Conservation (phyloP, 2,329 filamentous ascomycete species). For the Aspergillus ochraceus region DNA sequence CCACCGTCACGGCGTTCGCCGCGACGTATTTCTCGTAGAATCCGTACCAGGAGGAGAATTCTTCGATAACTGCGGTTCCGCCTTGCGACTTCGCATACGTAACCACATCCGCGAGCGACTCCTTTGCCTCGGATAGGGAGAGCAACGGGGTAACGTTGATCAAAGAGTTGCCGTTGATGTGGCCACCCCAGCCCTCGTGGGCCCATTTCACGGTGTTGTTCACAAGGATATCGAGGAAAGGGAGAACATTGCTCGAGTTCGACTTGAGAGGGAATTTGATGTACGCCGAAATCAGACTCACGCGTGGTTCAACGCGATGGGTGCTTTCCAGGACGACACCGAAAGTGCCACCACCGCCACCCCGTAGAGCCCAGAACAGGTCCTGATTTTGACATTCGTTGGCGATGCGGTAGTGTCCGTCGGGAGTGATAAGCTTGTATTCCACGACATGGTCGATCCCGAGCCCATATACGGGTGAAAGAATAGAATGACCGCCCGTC, state of each 20-base stretch:
- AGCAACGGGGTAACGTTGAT: slow-evolving; percentile 17
- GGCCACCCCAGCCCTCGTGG: slow-evolving; percentile 23
- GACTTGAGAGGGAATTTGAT: slow-evolving; percentile 16
- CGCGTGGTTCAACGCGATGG: slow-evolving; percentile 12
- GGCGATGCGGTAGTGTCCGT: slow-evolving; percentile 47
- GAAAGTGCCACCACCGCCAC: slow-evolving; percentile 38
- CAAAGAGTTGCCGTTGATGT: slow-evolving; percentile 18
- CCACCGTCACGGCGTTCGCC: slow-evolving; percentile 15
- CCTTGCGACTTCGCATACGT: slow-evolving; percentile 13
- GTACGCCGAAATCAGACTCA: slow-evolving; percentile 10
- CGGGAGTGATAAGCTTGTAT: slow-evolving; percentile 50
- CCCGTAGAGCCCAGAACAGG: slow-evolving; percentile 53
- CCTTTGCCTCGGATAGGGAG: slow-evolving; percentile 10
- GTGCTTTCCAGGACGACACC: slow-evolving; percentile 16
- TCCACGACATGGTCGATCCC: slow-evolving; percentile 53
- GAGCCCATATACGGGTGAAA: slow-evolving; percentile 47
- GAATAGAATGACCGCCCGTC: slow-evolving; percentile 56
- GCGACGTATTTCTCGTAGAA: slow-evolving; percentile 20
- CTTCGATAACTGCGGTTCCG: slow-evolving; percentile 14
- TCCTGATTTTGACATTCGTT: slow-evolving; percentile 46
- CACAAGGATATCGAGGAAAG: slow-evolving; percentile 21
- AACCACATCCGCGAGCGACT: slow-evolving; percentile 11
- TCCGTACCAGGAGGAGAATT: slow-evolving; percentile 17
- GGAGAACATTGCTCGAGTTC: slow-evolving; percentile 14
- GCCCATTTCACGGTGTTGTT: slow-evolving; percentile 22